Percentiles rank a stretch among this genome's conserved stretches.
Evolutionary conservation across 163 green algal genomes (phyloP).

Genomic region (Chloromonas sp.): DNA sequence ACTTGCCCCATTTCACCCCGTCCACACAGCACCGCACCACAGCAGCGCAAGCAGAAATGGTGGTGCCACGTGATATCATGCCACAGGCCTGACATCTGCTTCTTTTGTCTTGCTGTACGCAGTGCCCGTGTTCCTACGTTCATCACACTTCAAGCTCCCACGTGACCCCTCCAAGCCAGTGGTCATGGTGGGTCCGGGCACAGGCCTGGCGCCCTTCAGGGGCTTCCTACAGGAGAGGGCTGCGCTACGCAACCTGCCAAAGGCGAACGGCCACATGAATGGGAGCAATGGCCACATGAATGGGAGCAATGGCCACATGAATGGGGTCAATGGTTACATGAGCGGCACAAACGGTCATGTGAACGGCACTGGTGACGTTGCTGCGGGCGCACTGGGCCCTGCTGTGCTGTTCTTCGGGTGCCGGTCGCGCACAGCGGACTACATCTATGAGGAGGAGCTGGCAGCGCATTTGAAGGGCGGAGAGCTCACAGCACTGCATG

Average conservation of each 20-base stretch:
- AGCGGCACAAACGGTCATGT: not conserved
- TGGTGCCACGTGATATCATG: not conserved
- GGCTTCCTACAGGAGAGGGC: conserved; percentile 84
- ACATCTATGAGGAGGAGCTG: conserved; percentile 80
- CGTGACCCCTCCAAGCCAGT: conserved; percentile 51
- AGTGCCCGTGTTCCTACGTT: conserved; percentile 71
- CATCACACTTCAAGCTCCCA: conserved; percentile 79
- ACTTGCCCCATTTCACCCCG: too few relatives aligned
- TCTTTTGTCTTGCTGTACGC: not conserved
- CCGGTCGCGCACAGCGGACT: conserved; percentile 71
- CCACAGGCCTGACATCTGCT: not conserved
- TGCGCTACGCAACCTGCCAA: conserved; percentile 1
- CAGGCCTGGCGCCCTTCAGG: conserved; percentile 85
- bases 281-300: not conserved
- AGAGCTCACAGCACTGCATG: conserved; percentile 61
- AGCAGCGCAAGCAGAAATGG: not conserved
- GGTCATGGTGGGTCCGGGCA: conserved; percentile 90
- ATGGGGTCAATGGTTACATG: not conserved
- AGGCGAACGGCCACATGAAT: not conserved
- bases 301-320: not conserved
- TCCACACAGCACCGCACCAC: not conserved
- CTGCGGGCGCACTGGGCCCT: conserved; percentile 54
- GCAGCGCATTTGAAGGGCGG: conserved; percentile 38
- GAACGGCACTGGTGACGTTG: not conserved
- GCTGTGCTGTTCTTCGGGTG: conserved; percentile 92